Base-by-base conservation (phyloP, 176 grass and related monocot genomes). In the Elymus sibiricus region DNA sequence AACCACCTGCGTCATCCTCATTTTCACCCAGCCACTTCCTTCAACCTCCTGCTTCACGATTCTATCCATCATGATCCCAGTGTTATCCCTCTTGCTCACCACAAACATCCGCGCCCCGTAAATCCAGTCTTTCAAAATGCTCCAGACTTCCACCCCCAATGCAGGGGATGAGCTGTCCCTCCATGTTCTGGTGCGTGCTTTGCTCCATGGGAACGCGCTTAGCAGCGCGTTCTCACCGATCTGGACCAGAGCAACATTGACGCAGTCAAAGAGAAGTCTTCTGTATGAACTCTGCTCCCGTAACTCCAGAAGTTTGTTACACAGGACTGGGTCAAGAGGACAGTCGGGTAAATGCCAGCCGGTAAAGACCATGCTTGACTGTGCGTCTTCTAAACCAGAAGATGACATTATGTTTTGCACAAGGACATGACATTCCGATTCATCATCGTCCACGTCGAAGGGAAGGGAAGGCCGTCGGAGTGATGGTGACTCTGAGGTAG, bases 191-290 rank as follows among this genome's bases (percentile, higher is more conserved):
- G 27, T 56, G 11, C 15, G 70, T 5, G 47, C 43, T 84, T 79
- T 92, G 29, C 80, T 86, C 85, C 92, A 89, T 88, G 90, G 79
- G 47, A 87, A 92, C 25, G 84, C 40, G 7, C 83, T 86, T 6
- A 87, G 65, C 7, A 98, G 84, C 10, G 83, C 64, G 26, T 80
- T 87, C 79, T 90, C 74, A 3, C 90, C 90, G 5, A 98, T 90
- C 82, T 98, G 91, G 16, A 91, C 49, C 1, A 98, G 74, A 15
- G 92, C 90, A 32, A 86, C 65, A 64, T 98, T 95, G 39, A 94
- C 96, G 74, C 92, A 94, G 65, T 98, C 96, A 51, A 95, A 88
- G 1, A 98, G 84, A 61, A 98, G 88, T 79, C 82, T 94, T 51
- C 56, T 70, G 49, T 91, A 92, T 9, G 96, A 95, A 22, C 88